These are phyloP conservation scores for Spirogloea muscicola DNA, from an alignment of 139 green algal genomes.

Conservation along the genomic window DNA sequence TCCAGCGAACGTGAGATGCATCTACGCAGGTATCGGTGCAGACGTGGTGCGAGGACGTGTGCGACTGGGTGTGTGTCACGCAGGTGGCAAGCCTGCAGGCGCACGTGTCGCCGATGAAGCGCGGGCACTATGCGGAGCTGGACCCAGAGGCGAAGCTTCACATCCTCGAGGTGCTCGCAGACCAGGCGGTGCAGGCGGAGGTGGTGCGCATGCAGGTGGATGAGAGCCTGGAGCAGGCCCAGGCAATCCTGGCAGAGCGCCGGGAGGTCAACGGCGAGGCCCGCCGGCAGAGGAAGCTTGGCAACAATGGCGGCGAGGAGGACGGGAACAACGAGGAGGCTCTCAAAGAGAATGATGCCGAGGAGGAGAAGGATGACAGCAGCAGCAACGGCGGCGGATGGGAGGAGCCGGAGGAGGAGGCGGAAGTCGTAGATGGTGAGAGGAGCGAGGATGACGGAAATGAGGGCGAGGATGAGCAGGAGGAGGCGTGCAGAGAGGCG, in stretches of 20 bases:
- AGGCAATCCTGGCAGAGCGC: neutral
- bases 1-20: neutral
- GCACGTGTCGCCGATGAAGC: neutral
- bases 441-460: neutral
- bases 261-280: slow-evolving; percentile 21
- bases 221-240: slow-evolving; percentile 5
- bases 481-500: neutral
- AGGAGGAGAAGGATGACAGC: neutral
- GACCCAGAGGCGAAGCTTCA: slow-evolving; percentile 2
- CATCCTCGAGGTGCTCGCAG: slow-evolving; percentile 18
- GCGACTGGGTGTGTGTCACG: neutral
- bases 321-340: neutral
- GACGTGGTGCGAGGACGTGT: slow-evolving; percentile 36
- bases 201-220: slow-evolving; percentile 5
- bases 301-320: slow-evolving; percentile 4
- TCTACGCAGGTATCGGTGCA: slow-evolving; percentile 18
- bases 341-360: neutral
- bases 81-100: neutral
- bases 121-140: slow-evolving; percentile 5
- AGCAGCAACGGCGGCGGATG: neutral
- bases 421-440: neutral
- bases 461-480: neutral
- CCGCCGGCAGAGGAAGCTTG: slow-evolving; percentile 4
- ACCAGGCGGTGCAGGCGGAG: slow-evolving; percentile 14
- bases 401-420: too few relatives aligned